Evolutionary conservation across 495 filamentous ascomycete genomes (phyloP).

Genomic region (Aspergillus homomorphus): DNA sequence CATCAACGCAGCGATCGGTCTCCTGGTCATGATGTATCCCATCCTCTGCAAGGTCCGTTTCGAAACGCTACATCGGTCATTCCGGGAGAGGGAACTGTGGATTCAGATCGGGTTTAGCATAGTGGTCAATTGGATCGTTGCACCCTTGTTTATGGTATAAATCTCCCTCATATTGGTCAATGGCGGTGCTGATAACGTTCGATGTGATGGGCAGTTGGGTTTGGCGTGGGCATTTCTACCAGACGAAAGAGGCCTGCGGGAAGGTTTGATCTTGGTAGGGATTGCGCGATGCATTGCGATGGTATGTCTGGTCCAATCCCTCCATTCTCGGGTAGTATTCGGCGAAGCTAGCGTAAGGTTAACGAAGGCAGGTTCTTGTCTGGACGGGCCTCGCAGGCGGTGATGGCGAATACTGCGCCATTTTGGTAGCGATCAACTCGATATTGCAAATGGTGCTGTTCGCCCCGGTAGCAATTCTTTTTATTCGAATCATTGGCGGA

Average conservation of each 20-base stretch:
- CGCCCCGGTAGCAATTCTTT: constrained; percentile 76
- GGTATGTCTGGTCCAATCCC: constrained; percentile 51
- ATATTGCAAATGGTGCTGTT: constrained; percentile 84
- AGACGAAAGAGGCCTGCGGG: constrained; percentile 62
- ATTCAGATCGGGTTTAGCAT: constrained; percentile 76
- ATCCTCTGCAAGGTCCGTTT: constrained; percentile 91
- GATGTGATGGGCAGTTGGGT: constrained; percentile 47
- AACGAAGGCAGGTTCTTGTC: constrained; percentile 57
- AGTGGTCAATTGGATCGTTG: constrained; percentile 85
- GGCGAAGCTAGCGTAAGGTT: too few species aligned
- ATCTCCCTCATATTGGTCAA: background rate
- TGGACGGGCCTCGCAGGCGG: constrained; percentile 79
- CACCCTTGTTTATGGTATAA: constrained; percentile 81
- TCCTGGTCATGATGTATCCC: constrained; percentile 94
- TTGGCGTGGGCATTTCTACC: constrained; percentile 84
- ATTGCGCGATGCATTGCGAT: constrained; percentile 81
- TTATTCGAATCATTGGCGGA: constrained; percentile 66
- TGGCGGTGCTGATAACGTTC: constrained; percentile 48
- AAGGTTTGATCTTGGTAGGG: constrained; percentile 75
- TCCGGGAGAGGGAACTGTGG: constrained; percentile 64
- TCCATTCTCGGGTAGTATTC: too few species aligned
- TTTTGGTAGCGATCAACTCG: constrained; percentile 86
- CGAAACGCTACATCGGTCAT: constrained; percentile 70
- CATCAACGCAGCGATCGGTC: constrained; percentile 58
- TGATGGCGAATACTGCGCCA: constrained; percentile 81